These are phyloP conservation scores for Saitozyma podzolica DNA, from an alignment of 768 basidiomycete species.

Conservation along the genomic window DNA sequence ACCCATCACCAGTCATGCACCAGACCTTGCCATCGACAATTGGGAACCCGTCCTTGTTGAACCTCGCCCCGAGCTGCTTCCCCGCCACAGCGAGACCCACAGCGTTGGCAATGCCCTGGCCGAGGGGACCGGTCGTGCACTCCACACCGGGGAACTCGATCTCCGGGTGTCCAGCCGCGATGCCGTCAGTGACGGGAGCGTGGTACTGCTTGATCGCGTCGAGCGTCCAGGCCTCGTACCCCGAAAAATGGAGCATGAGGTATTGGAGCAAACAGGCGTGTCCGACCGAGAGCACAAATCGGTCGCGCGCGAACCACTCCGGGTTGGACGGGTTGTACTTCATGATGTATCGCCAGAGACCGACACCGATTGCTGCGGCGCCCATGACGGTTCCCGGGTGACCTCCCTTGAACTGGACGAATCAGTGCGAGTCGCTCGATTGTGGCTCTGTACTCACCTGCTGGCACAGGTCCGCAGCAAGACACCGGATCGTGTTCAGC, in stretches of 20 bases:
- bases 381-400: constrained; percentile 54
- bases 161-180: constrained; percentile 52
- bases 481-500: constrained; percentile 48
- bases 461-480: constrained; percentile 50
- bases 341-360: constrained; percentile 50
- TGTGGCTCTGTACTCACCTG: constrained; percentile 18
- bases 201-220: constrained; percentile 51
- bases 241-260: constrained; percentile 49
- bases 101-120: constrained; percentile 52
- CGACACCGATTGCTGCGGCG: constrained; percentile 50
- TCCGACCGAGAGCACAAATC: constrained; percentile 49
- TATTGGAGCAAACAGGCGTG: constrained; percentile 53
- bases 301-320: constrained; percentile 51
- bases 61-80: constrained; percentile 44
- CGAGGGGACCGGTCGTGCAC: constrained; percentile 50
- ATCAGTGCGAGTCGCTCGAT: background rate
- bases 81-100: constrained; percentile 49
- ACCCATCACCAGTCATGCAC: constrained; percentile 52
- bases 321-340: constrained; percentile 51
- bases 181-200: constrained; percentile 41
- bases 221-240: constrained; percentile 50
- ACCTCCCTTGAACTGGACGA: constrained; percentile 45
- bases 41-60: constrained; percentile 42
- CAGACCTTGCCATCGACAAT: constrained; percentile 45
- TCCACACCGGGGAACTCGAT: constrained; percentile 48